A percentile compares a stretch with the other conserved stretches of the same genome.
These are phyloP conservation scores for Debaryomycetaceae sp. DNA, from an alignment of 1,139 yeast genomes.

Conservation along the genomic window DNA sequence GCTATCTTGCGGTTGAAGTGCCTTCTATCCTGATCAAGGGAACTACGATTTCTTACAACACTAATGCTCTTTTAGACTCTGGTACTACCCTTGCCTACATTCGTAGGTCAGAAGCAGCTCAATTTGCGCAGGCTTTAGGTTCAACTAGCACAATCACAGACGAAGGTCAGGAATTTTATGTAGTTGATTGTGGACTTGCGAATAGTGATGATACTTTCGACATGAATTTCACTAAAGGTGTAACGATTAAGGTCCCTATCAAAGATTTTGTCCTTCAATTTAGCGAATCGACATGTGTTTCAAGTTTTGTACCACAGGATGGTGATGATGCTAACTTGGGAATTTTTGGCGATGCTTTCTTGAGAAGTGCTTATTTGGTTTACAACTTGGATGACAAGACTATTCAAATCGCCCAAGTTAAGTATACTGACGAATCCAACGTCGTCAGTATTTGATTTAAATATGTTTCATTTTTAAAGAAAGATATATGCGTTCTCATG, in stretches of 20 bases:
- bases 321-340: slow-evolving; percentile 9
- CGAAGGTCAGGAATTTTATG: background rate
- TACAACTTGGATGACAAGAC: slow-evolving; percentile 24
- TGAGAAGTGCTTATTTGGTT: slow-evolving; percentile 27
- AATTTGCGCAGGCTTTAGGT: background rate
- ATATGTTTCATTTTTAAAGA: too few relatives aligned
- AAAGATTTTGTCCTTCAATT: slow-evolving; percentile 15
- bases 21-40: slow-evolving; percentile 3
- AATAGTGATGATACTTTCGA: background rate
- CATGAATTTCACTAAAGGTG: slow-evolving; percentile 17
- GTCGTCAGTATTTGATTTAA: background rate
- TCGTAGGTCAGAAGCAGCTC: background rate
- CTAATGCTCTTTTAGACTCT: slow-evolving; percentile 28
- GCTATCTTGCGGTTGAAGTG: slow-evolving; percentile 10
- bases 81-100: slow-evolving; percentile 32
- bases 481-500: too few relatives aligned
- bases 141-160: background rate
- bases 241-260: slow-evolving; percentile 22
- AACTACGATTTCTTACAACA: slow-evolving; percentile 5
- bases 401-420: slow-evolving; percentile 26
- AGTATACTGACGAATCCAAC: slow-evolving; percentile 11
- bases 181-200: background rate
- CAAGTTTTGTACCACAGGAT: background rate
- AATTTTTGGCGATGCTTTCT: slow-evolving; percentile 26
- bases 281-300: slow-evolving; percentile 1